Evolutionary conservation across 2,329 filamentous ascomycete genomes (phyloP).

Genomic region (Berkeleyomyces basicola): DNA sequence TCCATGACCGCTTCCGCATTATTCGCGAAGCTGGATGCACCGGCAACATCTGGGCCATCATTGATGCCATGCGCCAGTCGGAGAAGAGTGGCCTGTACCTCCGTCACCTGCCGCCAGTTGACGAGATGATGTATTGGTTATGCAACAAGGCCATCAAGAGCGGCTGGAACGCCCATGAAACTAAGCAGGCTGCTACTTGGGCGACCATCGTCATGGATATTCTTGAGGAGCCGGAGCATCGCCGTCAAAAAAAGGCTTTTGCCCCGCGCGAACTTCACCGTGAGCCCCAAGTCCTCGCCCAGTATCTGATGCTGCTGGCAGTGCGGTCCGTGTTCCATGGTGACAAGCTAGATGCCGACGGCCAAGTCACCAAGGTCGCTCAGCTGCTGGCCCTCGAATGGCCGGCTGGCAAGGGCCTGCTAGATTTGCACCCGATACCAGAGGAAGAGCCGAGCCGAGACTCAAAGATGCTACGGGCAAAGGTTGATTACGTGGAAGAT

Average conservation of each 20-base stretch:
- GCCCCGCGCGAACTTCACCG: conserved; percentile 20
- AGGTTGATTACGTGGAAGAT: conserved; percentile 17
- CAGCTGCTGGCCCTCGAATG: conserved; percentile 24
- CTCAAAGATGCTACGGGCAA: conserved; percentile 17
- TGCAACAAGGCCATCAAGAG: conserved; percentile 27
- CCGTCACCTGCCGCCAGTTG: conserved; percentile 18
- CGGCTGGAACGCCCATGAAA: conserved; percentile 22
- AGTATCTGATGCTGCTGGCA: conserved; percentile 28
- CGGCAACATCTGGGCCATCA: conserved; percentile 28
- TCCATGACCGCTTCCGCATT: conserved; percentile 24
- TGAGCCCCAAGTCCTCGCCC: conserved; percentile 28
- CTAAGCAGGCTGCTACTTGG: conserved; percentile 29
- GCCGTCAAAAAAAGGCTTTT: conserved; percentile 14
- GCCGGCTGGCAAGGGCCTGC: conserved; percentile 24
- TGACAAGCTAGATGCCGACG: conserved; percentile 19
- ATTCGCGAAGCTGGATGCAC: conserved; percentile 25
- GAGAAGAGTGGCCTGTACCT: conserved; percentile 31
- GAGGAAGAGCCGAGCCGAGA: neutral
- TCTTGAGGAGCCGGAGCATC: conserved; percentile 28
- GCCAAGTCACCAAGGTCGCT: conserved; percentile 24
- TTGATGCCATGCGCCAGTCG: conserved; percentile 33
- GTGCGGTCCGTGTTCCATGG: conserved; percentile 22
- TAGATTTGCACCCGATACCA: conserved; percentile 21
- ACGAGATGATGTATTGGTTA: conserved; percentile 23
- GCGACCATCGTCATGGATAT: conserved; percentile 33